Base-by-base conservation (phyloP, 129 eudicot species). In the Smallanthus sonchifolius region DNA sequence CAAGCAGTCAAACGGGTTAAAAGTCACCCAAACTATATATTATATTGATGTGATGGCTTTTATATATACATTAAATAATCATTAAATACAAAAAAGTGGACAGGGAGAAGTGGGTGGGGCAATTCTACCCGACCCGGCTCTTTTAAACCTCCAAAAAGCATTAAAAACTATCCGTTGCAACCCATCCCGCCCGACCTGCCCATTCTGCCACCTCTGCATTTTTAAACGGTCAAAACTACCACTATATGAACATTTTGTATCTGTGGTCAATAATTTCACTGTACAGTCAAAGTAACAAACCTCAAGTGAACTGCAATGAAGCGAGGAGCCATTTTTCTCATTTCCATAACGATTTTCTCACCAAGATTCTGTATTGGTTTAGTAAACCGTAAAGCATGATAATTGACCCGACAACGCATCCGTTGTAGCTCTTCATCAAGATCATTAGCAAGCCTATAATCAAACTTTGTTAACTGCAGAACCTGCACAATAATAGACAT, bases 281-380 rank as follows among this genome's bases (percentile, higher is more conserved):
- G 11, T 39, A 59, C 40, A 1, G 24, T 13, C 45, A 3, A 56
- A 55, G 61, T 49, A 65, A 62, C 83, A 70, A 69, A 94, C 98
- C 98, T 94, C 81, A 94, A 88, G 83, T 94, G 98, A 85, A 94
- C 85, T 45, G 96, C 96, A 75, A 94, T 90, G 67, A 82, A 94
- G 77, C 96, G 89, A 51, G 73, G 85, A 43, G 87, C 85, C 97
- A 90, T 94, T 77, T 94, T 84, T 67, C 93, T 81, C 97, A 94
- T 90, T 77, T 83, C 84, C 55, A 67, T 76, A 65, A 94, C 96
- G n/a, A 94, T 75, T 64, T 67, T 88, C 83, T 84, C 88, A 60
- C 98, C 97, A 57, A 94, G 80, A 72, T 78, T 80, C 73, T 82
- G 84, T 72, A 94, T 81, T 56, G 98, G 89, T 68, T 88, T 88